Conservation (phyloP, 2,329 filamentous ascomycete genomes). For the Lecanicillium sp. region DNA sequence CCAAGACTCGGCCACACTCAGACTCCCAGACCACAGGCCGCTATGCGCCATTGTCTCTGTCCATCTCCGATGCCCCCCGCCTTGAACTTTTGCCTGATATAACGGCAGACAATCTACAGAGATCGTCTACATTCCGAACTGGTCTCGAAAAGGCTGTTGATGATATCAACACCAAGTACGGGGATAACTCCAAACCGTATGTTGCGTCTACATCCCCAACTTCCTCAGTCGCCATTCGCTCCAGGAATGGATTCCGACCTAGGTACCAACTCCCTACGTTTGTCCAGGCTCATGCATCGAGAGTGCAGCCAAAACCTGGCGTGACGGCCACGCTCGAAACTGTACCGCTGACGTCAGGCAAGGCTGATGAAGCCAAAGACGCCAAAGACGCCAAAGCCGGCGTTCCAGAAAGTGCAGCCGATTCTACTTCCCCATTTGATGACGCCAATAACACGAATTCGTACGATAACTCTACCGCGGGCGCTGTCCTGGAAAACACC, state of each 20-base stretch:
- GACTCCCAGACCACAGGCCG: not conserved
- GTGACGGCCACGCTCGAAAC: too few species aligned
- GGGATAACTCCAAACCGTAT: slow-evolving; percentile 7
- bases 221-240: slow-evolving; percentile 3
- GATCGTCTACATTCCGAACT: slow-evolving; percentile 20
- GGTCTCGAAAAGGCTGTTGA: slow-evolving; percentile 21
- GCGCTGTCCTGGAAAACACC: too few species aligned
- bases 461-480: too few species aligned
- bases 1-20: not conserved
- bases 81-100: slow-evolving; percentile 21
- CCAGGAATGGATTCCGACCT: slow-evolving; percentile 10
- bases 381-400: too few species aligned
- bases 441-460: too few species aligned
- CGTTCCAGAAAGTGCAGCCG: too few species aligned
- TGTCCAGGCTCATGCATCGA: not conserved
- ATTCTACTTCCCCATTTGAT: too few species aligned
- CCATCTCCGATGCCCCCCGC: slow-evolving; percentile 14
- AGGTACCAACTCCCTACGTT: slow-evolving; percentile 10
- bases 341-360: too few species aligned
- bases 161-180: slow-evolving; percentile 21
- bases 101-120: slow-evolving; percentile 14
- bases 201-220: slow-evolving; percentile 5
- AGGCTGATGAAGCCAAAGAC: too few species aligned
- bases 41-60: not conserved
- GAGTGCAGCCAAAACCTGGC: too few species aligned